phyloP scores from a whole-genome alignment of 352 stramenopile species.

The Globisporangium cystogenes region DNA sequence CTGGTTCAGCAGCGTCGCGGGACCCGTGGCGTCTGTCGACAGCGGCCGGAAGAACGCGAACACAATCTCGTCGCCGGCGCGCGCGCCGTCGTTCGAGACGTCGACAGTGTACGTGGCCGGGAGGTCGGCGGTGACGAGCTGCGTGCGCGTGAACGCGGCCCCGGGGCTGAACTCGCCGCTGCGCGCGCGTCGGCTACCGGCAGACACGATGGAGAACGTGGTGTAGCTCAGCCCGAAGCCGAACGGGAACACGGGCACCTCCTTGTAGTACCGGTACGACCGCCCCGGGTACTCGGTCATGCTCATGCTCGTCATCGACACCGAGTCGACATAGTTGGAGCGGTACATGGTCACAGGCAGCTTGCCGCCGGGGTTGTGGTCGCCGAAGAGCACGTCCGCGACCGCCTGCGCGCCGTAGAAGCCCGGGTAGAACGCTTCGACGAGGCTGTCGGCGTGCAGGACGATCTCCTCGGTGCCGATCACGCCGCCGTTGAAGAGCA shows the following conservation, averaged over 20 bases:
- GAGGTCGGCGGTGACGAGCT: slow-evolving; percentile 27
- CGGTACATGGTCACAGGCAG: slow-evolving; percentile 86
- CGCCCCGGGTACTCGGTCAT: slow-evolving; percentile 87
- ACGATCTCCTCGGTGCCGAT: slow-evolving; percentile 73
- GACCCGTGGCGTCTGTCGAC: slow-evolving; percentile 44
- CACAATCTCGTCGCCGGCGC: slow-evolving; percentile 65
- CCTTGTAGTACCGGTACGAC: slow-evolving; percentile 91
- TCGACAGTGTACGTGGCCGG: slow-evolving; percentile 45
- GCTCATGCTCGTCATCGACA: slow-evolving; percentile 87
- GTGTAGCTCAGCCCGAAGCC: slow-evolving; percentile 90
- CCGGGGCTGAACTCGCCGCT: background rate
- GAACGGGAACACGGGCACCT: slow-evolving; percentile 86
- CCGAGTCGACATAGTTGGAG: slow-evolving; percentile 63
- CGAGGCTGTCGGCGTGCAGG: slow-evolving; percentile 47
- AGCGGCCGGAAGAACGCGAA: slow-evolving; percentile 75
- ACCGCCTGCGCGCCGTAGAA: slow-evolving; percentile 78
- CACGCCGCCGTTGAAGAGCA: slow-evolving; percentile 87
- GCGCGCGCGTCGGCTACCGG: background rate
- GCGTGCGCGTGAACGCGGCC: slow-evolving; percentile 2
- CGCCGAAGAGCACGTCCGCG: slow-evolving; percentile 80
- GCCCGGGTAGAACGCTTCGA: slow-evolving; percentile 83
- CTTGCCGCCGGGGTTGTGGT: slow-evolving; percentile 74
- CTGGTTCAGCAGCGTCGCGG: slow-evolving; percentile 60
- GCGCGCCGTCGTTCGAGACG: slow-evolving; percentile 49
- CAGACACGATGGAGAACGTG: slow-evolving; percentile 45